Evolutionary conservation across 2,329 filamentous ascomycete species (phyloP).

Genomic region (Neonectria coccinea): DNA sequence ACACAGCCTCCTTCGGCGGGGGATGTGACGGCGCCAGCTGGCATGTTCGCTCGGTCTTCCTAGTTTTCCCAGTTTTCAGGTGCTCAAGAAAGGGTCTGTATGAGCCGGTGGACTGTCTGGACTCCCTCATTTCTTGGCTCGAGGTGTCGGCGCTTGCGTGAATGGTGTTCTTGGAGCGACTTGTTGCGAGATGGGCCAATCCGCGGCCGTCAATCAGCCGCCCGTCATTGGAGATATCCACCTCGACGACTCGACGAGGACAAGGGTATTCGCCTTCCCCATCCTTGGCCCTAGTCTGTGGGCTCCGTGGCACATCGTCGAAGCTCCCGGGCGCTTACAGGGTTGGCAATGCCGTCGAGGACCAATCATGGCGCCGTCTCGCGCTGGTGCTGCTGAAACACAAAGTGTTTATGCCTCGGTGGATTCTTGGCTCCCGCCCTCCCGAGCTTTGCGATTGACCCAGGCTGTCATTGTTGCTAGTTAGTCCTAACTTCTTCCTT

Average conservation of each 20-base stretch:
- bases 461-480: slow-evolving; percentile 1
- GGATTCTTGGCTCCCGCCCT: slow-evolving; percentile 11
- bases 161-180: slow-evolving; percentile 6
- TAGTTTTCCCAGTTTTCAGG: background rate
- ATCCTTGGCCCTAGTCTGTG: slow-evolving; percentile 36
- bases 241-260: slow-evolving; percentile 6
- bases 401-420: slow-evolving; percentile 18
- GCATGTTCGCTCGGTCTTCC: background rate
- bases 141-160: slow-evolving; percentile 26
- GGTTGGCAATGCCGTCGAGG: slow-evolving; percentile 26
- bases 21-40: slow-evolving; percentile 1
- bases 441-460: background rate
- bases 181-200: slow-evolving; percentile 13
- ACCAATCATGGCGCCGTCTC: slow-evolving; percentile 38
- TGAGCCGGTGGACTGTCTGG: slow-evolving; percentile 6
- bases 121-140: slow-evolving; percentile 23
- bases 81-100: background rate
- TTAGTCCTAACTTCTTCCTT: background rate
- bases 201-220: slow-evolving; percentile 13
- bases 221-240: slow-evolving; percentile 15
- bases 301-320: slow-evolving; percentile 30
- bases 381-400: slow-evolving; percentile 28
- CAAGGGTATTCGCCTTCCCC: slow-evolving; percentile 20
- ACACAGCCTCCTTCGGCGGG: slow-evolving; percentile 5
- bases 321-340: slow-evolving; percentile 45